Evolutionary conservation across 495 filamentous ascomycete species (phyloP), one percentile per base, ranked within the genome.

Genomic region (Ascobolus immersus): DNA sequence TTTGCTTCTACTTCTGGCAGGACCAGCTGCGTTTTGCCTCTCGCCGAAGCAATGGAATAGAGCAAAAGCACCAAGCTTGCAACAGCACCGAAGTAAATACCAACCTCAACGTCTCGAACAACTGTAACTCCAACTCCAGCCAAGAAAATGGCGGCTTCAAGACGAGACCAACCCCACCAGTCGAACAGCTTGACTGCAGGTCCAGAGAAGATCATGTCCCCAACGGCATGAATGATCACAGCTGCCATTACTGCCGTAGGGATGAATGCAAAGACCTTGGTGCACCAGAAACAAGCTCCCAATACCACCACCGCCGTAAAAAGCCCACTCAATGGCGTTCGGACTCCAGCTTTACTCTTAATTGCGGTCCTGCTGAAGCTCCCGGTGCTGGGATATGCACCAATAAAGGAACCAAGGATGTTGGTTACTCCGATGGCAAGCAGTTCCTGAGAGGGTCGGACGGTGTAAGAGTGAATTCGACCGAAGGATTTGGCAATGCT

Each of bases 401-500:
- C 86, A 5, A 96, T 67, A 56, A 96, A 93, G 5, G 86, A 84
- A 4, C 78, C 82, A 1, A 96, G 62, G 21, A 94, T 59, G 50
- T 96, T 96, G 13, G 71, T 75, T 6, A 94, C 63, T 30, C 86
- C 86, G 45, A 96, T 94, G 17, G 77, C 89, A 17, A 96, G 74
- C 56, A 96, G 68, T 45, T 96, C 86, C 49, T 96, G 86, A 0
- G 84, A 93, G 2, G 86, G 89, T 40, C 94, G 69, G 52, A 96
- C 93, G n/a, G 70, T 77, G 54, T 96, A 96, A 56, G 93, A 93
- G 58, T 93, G 93, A 42, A 96, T 64, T 27, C 86, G 67, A 4
- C 86, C 86, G 38, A 96, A 96, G 0, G 86, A 94, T 54, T 96
- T 96, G 21, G 82, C 79, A 39, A 96, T 96, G n/a, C 89, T 75